phyloP scores from a whole-genome alignment of 495 filamentous ascomycete species.

The Pyrenula aspistea region DNA sequence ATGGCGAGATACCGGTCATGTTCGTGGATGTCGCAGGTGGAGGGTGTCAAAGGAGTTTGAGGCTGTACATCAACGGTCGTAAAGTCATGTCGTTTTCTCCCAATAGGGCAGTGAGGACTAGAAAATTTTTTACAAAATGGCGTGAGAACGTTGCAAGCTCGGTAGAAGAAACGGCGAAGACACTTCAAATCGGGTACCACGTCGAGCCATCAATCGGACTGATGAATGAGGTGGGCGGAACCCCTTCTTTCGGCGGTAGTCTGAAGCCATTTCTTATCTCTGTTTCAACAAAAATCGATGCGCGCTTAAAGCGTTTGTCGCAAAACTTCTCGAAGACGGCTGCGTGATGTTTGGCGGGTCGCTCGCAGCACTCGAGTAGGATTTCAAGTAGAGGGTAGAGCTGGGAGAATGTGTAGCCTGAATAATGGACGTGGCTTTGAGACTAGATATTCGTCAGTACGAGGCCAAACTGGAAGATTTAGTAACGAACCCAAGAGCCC shows the following conservation, averaged over 20 bases:
- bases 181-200: neutral
- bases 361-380: slow-evolving; percentile 78
- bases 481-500: slow-evolving; percentile 76
- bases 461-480: neutral
- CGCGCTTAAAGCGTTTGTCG: slow-evolving; percentile 69
- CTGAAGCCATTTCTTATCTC: slow-evolving; percentile 51
- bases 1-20: too few species aligned
- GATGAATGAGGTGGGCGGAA: neutral
- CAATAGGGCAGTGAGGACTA: too few species aligned
- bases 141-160: too few species aligned
- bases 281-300: slow-evolving; percentile 63
- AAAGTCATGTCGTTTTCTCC: too few species aligned
- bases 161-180: too few species aligned
- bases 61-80: too few species aligned
- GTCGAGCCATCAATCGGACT: neutral
- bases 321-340: slow-evolving; percentile 89
- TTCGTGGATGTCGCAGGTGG: too few species aligned
- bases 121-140: too few species aligned
- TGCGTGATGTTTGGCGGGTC: slow-evolving; percentile 65
- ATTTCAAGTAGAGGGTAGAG: slow-evolving; percentile 61
- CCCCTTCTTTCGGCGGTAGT: slow-evolving; percentile 12
- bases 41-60: too few species aligned
- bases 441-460: slow-evolving; percentile 36
- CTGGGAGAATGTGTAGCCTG: slow-evolving; percentile 80
- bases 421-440: slow-evolving; percentile 65